phyloP scores from a whole-genome alignment of 2,329 filamentous ascomycete species.

The Pezicula rhizophila region DNA sequence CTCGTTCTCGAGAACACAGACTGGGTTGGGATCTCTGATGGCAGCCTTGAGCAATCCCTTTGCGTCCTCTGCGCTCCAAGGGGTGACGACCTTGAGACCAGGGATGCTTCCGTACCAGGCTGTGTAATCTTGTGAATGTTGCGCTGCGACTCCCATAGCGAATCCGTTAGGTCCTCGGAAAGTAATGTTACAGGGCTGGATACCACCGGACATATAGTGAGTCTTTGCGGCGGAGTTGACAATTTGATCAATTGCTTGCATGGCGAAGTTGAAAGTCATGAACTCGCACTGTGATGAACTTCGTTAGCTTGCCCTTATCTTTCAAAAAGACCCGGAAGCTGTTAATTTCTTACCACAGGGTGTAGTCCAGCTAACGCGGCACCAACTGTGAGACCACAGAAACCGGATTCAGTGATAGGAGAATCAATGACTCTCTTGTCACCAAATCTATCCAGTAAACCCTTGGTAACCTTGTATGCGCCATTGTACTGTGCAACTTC shows the following conservation, averaged over 20 bases:
- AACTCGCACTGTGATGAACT: slow-evolving; percentile 72
- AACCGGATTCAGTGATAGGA: slow-evolving; percentile 96
- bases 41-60: slow-evolving; percentile 97
- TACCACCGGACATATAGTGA: slow-evolving; percentile 99
- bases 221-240: slow-evolving; percentile 99
- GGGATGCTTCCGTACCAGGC: slow-evolving; percentile 99
- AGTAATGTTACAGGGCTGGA: slow-evolving; percentile 99
- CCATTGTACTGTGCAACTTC: slow-evolving; percentile 99
- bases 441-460: slow-evolving; percentile 91
- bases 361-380: slow-evolving; percentile 90
- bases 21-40: slow-evolving; percentile 96
- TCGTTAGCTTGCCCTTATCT: slow-evolving; percentile 10
- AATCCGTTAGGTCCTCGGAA: slow-evolving; percentile 99
- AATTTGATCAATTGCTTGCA: slow-evolving; percentile 99
- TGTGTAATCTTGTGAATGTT: slow-evolving; percentile 98
- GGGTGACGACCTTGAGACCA: slow-evolving; percentile 91
- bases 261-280: slow-evolving; percentile 99
- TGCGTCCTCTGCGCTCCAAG: slow-evolving; percentile 95
- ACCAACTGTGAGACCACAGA: slow-evolving; percentile 87
- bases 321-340: slow-evolving; percentile 4
- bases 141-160: slow-evolving; percentile 87
- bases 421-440: slow-evolving; percentile 97
- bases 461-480: slow-evolving; percentile 99
- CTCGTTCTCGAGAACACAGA: slow-evolving; percentile 86
- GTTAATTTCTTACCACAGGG: slow-evolving; percentile 67